Evolutionary conservation across 2,329 filamentous ascomycete genomes (phyloP).

Genomic region (Aspergillus puulaauensis): DNA sequence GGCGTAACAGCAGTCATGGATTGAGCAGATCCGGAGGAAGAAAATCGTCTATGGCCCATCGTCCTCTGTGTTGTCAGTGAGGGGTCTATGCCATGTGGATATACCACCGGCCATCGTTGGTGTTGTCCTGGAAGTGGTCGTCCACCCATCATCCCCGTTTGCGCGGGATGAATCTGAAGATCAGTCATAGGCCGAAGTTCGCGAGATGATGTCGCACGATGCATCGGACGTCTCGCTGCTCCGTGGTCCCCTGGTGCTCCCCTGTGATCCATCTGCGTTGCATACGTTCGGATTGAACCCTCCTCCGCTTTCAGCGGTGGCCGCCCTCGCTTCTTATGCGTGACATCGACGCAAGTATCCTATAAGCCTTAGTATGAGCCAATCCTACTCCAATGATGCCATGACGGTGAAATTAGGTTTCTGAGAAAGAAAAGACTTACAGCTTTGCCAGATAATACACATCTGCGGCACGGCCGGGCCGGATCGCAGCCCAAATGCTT

Average conservation of each 20-base stretch:
- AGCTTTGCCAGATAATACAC: conserved; percentile 47
- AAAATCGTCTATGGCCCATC: conserved; percentile 31
- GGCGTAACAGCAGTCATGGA: conserved; percentile 25
- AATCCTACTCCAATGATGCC: neutral
- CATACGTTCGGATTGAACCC: conserved; percentile 32
- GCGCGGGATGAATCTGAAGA: conserved; percentile 28
- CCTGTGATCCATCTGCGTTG: conserved; percentile 28
- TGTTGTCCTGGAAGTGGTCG: conserved; percentile 24
- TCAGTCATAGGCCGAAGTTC: conserved; percentile 40
- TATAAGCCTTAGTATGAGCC: conserved; percentile 15
- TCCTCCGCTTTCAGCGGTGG: conserved; percentile 46
- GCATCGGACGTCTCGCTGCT: conserved; percentile 26
- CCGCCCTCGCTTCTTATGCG: conserved; percentile 48
- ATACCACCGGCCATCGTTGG: conserved; percentile 35
- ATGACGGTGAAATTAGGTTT: neutral
- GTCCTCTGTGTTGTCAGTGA: conserved; percentile 24
- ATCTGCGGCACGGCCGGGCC: conserved; percentile 46
- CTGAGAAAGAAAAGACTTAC: conserved; percentile 29
- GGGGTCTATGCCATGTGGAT: conserved; percentile 29
- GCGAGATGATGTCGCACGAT: conserved; percentile 37
- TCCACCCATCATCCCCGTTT: conserved; percentile 19
- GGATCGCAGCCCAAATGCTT: conserved; percentile 49
- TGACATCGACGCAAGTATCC: conserved; percentile 47
- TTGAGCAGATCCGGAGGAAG: conserved; percentile 32
- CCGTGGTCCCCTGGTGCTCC: conserved; percentile 27